Conservation (phyloP, 1,284 basidiomycete genomes). For the Irpex sp. region DNA sequence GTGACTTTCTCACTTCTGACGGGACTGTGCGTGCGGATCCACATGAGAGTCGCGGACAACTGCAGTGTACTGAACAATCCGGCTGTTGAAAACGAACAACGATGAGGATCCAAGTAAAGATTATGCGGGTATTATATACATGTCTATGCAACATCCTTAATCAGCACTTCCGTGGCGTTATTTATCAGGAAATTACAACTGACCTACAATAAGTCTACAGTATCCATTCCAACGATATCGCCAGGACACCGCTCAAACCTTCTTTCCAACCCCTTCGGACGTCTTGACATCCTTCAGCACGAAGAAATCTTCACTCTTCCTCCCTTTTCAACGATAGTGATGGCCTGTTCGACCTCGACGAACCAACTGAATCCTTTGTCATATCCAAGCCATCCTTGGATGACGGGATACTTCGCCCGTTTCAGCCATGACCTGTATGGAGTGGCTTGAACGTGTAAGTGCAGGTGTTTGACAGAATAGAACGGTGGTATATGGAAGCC, state of each 20-base stretch:
- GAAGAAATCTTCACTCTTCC: constrained; percentile 49
- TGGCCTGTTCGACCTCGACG: constrained; percentile 59
- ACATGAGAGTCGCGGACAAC: too few species aligned
- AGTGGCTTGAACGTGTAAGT: constrained; percentile 73
- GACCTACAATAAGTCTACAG: background rate
- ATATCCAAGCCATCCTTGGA: constrained; percentile 33
- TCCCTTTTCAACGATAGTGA: constrained; percentile 57
- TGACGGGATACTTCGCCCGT: constrained; percentile 58
- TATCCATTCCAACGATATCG: background rate
- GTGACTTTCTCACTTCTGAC: too few species aligned
- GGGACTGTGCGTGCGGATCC: too few species aligned
- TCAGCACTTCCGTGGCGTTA: background rate
- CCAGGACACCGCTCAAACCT: background rate
- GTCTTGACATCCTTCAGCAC: constrained; percentile 34
- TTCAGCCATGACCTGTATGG: constrained; percentile 52
- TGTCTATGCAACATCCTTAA: background rate
- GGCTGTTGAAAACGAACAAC: too few species aligned
- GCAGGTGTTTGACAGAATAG: constrained; percentile 76
- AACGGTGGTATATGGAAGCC: constrained; percentile 85
- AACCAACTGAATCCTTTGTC: constrained; percentile 81
- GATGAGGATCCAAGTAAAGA: background rate
- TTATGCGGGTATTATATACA: background rate
- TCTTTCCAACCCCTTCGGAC: background rate
- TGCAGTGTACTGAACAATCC: too few species aligned
- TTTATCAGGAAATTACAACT: background rate